Base-by-base conservation (phyloP, 1,284 basidiomycete species). In the Trametes pubescens region DNA sequence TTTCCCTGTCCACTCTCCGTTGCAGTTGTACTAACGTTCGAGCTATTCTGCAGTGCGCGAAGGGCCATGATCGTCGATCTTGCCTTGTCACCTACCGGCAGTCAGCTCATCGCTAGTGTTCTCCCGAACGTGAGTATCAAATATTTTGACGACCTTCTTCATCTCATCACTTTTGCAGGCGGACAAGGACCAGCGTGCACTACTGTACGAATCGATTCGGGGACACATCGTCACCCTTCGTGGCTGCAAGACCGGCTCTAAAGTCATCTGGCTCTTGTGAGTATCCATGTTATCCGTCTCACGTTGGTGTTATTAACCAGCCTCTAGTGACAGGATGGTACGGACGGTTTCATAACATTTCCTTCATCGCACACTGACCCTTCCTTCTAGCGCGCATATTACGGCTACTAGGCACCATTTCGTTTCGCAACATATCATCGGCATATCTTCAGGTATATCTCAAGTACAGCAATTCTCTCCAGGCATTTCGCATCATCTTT, bases 261-360 rank as follows among this genome's bases (percentile, higher is more conserved):
- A 92, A 72, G 91, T 93, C 70, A 93, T 93, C 72, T 94, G 92
- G 92, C 81, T 94, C 54, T 94, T 94, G 91, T 93, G 77, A 66
- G 91, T 85, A 9, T 18, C 46, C 16, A 51, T 18, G 11, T 18
- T 4, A 13, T 47, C 13, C 21, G 22, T 5, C 43, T 26, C 26
- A 40, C 53, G 51, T 21, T 57, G 71, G 29, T 18, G 32, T 40
- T 11, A 26, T 54, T 62, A 47, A 64, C 60, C 18, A 16, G 53
- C 10, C 13, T 49, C 21, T 61, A 85, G 82, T 68, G 83, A 84
- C 67, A 80, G 84, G 73, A 87, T 86, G 82, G 79, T 82, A 56
- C 37, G 65, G 32, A 26, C 21, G 46, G 10, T 24, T 32, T 16
- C 18, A 18, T 51, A 18, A 16, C 37, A 14, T 16, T 14, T 21